These are phyloP conservation scores for Encephalitozoon hellem DNA, from an alignment of 371 early-diverging fungal genomes.

Conservation along the genomic window DNA sequence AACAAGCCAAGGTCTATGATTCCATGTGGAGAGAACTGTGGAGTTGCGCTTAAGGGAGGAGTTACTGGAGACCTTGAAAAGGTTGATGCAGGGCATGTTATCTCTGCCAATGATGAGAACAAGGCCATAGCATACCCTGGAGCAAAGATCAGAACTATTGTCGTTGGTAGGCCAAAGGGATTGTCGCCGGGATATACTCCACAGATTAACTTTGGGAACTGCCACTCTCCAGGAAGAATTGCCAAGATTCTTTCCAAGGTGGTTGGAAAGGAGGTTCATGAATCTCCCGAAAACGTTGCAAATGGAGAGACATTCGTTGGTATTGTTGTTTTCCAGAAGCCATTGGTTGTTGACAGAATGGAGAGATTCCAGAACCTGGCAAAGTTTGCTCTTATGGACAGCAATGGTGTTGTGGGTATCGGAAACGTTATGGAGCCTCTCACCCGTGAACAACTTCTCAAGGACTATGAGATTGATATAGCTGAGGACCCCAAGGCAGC, in stretches of 20 bases:
- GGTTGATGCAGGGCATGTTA: conserved; percentile 55
- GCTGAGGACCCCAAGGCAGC: neutral
- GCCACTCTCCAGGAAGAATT: conserved; percentile 52
- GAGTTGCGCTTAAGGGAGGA: conserved; percentile 53
- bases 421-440: conserved; percentile 47
- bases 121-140: conserved; percentile 35
- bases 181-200: conserved; percentile 58
- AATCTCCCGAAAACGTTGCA: conserved; percentile 12
- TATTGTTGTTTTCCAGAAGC: conserved; percentile 55
- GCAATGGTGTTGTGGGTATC: conserved; percentile 52
- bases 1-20: conserved; percentile 39
- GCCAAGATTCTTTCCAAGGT: conserved; percentile 37
- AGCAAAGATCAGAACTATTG: conserved; percentile 39
- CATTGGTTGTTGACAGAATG: conserved; percentile 49
- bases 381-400: conserved; percentile 59
- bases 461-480: neutral
- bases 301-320: conserved; percentile 37
- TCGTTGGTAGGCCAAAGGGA: conserved; percentile 39
- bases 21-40: conserved; percentile 57
- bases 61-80: conserved; percentile 32
- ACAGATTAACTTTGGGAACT: conserved; percentile 51
- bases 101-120: conserved; percentile 43
- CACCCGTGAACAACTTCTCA: conserved; percentile 33
- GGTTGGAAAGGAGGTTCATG: neutral
- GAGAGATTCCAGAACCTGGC: conserved; percentile 52